Evolutionary conservation across 2,329 filamentous ascomycete genomes (phyloP).

Genomic region (Stenocarpella maydis): DNA sequence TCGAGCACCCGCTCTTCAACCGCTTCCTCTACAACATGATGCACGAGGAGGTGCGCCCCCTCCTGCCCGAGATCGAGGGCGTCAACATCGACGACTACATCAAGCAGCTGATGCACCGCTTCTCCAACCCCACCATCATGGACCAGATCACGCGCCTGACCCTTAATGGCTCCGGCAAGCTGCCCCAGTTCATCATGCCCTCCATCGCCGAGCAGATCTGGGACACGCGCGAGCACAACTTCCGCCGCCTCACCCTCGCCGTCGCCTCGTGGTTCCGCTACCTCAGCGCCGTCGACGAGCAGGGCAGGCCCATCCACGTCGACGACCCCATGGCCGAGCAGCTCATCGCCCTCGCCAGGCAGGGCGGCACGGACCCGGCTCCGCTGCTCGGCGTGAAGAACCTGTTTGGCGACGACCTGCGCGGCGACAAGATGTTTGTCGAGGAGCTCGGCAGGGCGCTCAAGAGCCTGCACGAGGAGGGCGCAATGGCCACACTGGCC

Average conservation of each 20-base stretch:
- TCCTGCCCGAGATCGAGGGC: conserved; percentile 58
- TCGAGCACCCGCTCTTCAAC: conserved; percentile 56
- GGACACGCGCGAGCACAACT: conserved; percentile 49
- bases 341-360: conserved; percentile 54
- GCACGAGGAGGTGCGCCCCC: conserved; percentile 62
- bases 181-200: conserved; percentile 60
- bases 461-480: conserved; percentile 55
- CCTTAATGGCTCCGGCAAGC: conserved; percentile 61
- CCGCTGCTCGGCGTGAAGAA: conserved; percentile 54
- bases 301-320: conserved; percentile 50
- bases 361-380: conserved; percentile 51
- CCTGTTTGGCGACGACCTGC: conserved; percentile 61
- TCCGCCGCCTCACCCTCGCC: conserved; percentile 58
- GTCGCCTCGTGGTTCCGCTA: conserved; percentile 60
- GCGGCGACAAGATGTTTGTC: conserved; percentile 56
- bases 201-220: conserved; percentile 57
- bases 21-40: conserved; percentile 62
- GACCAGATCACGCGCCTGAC: conserved; percentile 61
- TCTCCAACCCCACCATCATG: conserved; percentile 65
- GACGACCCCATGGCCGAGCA: conserved; percentile 59
- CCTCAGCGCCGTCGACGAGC: conserved; percentile 58
- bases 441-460: conserved; percentile 56
- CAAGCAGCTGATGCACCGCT: conserved; percentile 61
- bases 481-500: conserved; percentile 57
- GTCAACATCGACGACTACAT: conserved; percentile 62